Percentiles rank a stretch among this genome's conserved stretches.
Conservation (phyloP, 2,329 filamentous ascomycete species). For the Alternaria gansuensis region DNA sequence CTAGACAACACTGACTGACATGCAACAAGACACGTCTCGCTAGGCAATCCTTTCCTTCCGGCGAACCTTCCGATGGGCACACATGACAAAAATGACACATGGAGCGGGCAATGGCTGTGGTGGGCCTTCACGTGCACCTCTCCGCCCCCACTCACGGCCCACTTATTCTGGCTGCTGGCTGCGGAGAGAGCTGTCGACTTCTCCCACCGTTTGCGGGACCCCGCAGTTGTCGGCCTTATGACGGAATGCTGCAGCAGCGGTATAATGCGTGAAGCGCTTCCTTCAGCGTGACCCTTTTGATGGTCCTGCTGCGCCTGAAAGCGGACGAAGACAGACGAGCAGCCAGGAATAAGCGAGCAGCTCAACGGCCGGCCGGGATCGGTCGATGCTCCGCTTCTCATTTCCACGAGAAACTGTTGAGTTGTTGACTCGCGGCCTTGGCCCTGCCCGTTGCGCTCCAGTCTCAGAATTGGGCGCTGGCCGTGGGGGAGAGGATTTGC, state of each 20-base stretch:
- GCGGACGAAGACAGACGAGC: conserved; percentile 5
- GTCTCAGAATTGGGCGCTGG: conserved; percentile 16
- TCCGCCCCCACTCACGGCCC: conserved; percentile 24
- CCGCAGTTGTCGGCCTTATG: conserved; percentile 31
- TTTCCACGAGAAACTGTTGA: conserved; percentile 39
- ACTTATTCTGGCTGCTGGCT: conserved; percentile 18
- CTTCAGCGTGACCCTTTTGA: conserved; percentile 7
- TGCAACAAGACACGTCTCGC: conserved; percentile 4
- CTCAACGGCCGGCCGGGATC: conserved; percentile 20
- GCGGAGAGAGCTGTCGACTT: conserved; percentile 23
- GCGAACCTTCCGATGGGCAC: conserved; percentile 13
- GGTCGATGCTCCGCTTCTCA: conserved; percentile 35
- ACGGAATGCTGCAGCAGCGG: conserved; percentile 28
- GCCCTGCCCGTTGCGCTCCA: conserved; percentile 29
- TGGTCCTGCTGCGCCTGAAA: conserved; percentile 4
- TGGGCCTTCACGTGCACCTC: conserved; percentile 18
- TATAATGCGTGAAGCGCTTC: not conserved
- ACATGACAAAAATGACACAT: conserved; percentile 8
- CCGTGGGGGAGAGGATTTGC: conserved; percentile 6
- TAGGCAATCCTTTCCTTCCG: conserved; percentile 7
- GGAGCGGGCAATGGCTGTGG: conserved; percentile 6
- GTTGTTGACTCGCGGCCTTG: conserved; percentile 36
- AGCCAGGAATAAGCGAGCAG: conserved; percentile 14
- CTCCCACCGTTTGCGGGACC: conserved; percentile 27
- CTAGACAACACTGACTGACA: not conserved